Base-by-base conservation (phyloP, 257 asterid species). In the Ilex asprella region DNA sequence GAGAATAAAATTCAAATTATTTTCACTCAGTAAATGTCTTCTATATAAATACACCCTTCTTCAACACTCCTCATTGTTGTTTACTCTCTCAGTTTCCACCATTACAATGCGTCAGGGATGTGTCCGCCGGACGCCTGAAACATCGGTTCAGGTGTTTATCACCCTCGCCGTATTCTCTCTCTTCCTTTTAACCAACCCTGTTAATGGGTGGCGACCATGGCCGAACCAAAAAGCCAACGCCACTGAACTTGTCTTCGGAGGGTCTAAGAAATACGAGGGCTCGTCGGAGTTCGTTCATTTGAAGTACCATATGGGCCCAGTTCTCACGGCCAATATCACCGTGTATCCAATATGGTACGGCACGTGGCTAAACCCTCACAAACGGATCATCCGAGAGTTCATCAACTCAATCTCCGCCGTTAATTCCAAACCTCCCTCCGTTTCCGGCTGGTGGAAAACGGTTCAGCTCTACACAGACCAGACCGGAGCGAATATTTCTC, bases 291-390 rank as follows among this genome's bases (percentile, higher is more conserved):
- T 91, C 16, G 91, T 88, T 12, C 65, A 86, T 32, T 15, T 91
- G 32, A 88, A 60, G 61, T 91, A 91, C 84, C 96, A 91, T 76
- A 91, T 88, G 94, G 98, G 98, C 58, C 95, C 95, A 16, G 85
- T 91, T 62, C 91, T 91, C 60, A 82, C 94, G 58, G 82, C 86
- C 0, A 79, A 84, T 50, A 85, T 91, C 60, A 88, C 95, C 44
- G 84, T 88, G 2, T 84, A 82, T 75, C 95, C 94, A 4, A 88
- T 91, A 5, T 91, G 98, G 98, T 91, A 91, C 81, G 98, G 96
- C 55, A 50, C 41, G 1, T 91, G 98, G 98, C 71, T 54, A 39
- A 69, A 46, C 6, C 64, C 88, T 6, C 95, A 88, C 70, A 91
- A 91, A 67, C 83, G 86, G 13, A 86, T 88, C 53, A 86, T 91